These are phyloP conservation scores for Cytospora leucostoma DNA, from an alignment of 2,329 filamentous ascomycete species.

Conservation along the genomic window DNA sequence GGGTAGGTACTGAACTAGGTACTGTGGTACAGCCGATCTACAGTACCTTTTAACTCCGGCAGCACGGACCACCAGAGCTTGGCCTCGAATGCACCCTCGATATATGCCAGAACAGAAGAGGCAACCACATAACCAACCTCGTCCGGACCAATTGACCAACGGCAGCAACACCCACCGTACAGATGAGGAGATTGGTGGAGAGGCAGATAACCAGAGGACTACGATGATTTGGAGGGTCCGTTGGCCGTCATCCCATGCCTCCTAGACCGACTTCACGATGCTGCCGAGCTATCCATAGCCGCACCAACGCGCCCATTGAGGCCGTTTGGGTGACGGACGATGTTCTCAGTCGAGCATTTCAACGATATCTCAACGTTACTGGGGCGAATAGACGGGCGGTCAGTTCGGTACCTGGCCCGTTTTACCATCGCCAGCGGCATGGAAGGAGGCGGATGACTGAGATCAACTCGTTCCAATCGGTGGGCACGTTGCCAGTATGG, in stretches of 20 bases:
- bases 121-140: background rate
- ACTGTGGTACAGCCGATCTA: no score
- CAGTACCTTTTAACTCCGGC: background rate
- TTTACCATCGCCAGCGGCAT: constrained; percentile 56
- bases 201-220: background rate
- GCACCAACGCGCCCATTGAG: constrained; percentile 42
- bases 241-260: constrained; percentile 17
- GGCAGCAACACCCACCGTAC: background rate
- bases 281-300: constrained; percentile 50
- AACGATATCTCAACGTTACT: constrained; percentile 45
- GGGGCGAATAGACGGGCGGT: constrained; percentile 34
- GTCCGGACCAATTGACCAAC: constrained; percentile 2
- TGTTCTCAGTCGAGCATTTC: constrained; percentile 52
- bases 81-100: background rate
- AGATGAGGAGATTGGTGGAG: background rate
- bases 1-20: background rate
- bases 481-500: constrained; percentile 47
- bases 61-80: background rate
- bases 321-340: constrained; percentile 63
- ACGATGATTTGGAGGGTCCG: constrained; percentile 16
- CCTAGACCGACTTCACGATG: constrained; percentile 29
- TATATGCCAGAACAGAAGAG: background rate
- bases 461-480: constrained; percentile 45
- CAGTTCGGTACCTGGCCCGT: constrained; percentile 52
- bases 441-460: constrained; percentile 58